Evolutionary conservation across 257 asterid species (phyloP).

Genomic region (Asclepias syriaca): DNA sequence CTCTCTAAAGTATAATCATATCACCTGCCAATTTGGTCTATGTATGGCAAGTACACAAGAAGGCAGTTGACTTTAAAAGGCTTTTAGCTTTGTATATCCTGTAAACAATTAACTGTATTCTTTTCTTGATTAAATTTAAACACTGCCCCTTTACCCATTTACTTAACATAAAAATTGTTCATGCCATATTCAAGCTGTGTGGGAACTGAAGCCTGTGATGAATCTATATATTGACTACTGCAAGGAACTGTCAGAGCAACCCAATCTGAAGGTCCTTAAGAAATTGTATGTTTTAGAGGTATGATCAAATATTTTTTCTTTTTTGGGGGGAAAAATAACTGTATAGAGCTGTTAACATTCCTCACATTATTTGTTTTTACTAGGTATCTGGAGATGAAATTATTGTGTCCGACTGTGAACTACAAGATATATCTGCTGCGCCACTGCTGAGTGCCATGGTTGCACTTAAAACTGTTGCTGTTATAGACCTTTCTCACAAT

Average conservation of each 20-base stretch:
- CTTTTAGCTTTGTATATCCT: not conserved
- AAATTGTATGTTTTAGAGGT: constrained; percentile 80
- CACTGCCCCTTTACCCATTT: not conserved
- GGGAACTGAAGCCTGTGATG: constrained; percentile 79
- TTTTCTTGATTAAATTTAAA: not conserved
- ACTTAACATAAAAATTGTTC: not conserved
- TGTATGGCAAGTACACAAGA: not conserved
- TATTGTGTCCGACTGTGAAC: constrained; percentile 69
- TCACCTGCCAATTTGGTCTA: not conserved
- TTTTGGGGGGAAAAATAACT: not conserved
- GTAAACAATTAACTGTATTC: not conserved
- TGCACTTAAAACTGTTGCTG: constrained; percentile 71
- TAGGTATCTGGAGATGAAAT: constrained; percentile 90
- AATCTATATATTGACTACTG: constrained; percentile 73
- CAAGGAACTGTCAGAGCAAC: constrained; percentile 56
- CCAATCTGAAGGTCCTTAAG: constrained; percentile 61
- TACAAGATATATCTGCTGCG: constrained; percentile 71
- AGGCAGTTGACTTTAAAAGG: not conserved
- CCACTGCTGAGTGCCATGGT: constrained; percentile 79
- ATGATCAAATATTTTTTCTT: constrained; percentile 8
- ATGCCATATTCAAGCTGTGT: constrained; percentile 36
- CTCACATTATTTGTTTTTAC: constrained; percentile 11
- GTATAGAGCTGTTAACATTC: not conserved
- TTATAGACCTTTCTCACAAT: constrained; percentile 91
- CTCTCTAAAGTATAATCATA: not conserved